These are phyloP conservation scores for Clarireedia sp. DNA, from an alignment of 2,329 filamentous ascomycete genomes.

Conservation along the genomic window DNA sequence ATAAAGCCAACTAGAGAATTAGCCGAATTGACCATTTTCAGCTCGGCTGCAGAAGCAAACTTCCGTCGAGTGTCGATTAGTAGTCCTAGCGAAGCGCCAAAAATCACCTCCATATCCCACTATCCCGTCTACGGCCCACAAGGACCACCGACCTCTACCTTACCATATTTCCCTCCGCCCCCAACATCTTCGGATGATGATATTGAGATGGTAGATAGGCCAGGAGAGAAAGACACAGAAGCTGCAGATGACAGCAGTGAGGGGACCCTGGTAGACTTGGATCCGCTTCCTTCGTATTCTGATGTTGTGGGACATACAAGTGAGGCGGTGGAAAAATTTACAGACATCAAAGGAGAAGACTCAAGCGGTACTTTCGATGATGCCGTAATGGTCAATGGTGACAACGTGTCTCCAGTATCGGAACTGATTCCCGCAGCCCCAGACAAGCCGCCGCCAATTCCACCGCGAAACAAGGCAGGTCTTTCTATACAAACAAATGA, in stretches of 20 bases:
- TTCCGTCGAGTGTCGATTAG: conserved; percentile 40
- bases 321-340: not conserved
- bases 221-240: conserved; percentile 18
- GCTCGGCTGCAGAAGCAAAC: conserved; percentile 44
- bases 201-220: conserved; percentile 29
- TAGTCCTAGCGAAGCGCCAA: conserved; percentile 28
- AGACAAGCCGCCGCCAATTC: conserved; percentile 29
- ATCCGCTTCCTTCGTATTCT: conserved; percentile 15
- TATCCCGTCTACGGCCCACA: conserved; percentile 25
- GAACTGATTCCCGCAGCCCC: conserved; percentile 12
- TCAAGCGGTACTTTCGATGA: conserved; percentile 10
- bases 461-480: conserved; percentile 29
- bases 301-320: conserved; percentile 1
- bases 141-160: conserved; percentile 16
- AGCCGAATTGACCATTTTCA: conserved; percentile 70
- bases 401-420: conserved; percentile 4
- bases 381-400: conserved; percentile 32
- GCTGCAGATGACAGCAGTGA: conserved; percentile 31
- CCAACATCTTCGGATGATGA: conserved; percentile 19
- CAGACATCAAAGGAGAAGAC: conserved; percentile 1
- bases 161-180: conserved; percentile 10
- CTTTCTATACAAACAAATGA: conserved; percentile 26
- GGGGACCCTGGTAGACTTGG: conserved; percentile 32
- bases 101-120: conserved; percentile 18
- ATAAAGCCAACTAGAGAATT: conserved; percentile 69